These are phyloP conservation scores for Cyberlindnera suaveolens DNA, from an alignment of 805 yeast genomes.

Conservation along the genomic window DNA sequence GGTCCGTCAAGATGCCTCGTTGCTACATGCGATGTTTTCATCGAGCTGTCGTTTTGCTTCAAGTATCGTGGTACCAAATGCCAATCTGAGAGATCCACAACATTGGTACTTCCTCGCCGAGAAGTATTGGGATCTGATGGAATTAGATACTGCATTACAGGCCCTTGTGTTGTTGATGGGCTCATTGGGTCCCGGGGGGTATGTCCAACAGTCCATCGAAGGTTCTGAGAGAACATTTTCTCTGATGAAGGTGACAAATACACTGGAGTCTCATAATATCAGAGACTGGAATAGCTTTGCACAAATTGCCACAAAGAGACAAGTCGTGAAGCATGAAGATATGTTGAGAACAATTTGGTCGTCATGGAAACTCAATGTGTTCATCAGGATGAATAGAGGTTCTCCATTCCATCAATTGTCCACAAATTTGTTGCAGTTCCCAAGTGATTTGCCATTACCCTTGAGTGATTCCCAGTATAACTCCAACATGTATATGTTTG, in stretches of 20 bases:
- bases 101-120: constrained; percentile 33
- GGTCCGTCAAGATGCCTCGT: constrained; percentile 25
- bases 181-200: constrained; percentile 25
- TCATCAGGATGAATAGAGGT: constrained; percentile 30
- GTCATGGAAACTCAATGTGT: constrained; percentile 30
- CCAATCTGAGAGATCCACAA: constrained; percentile 25
- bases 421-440: constrained; percentile 23
- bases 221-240: constrained; percentile 21
- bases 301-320: constrained; percentile 26
- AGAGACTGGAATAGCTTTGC: constrained; percentile 24
- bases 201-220: constrained; percentile 22
- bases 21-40: constrained; percentile 31
- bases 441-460: constrained; percentile 30
- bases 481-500: constrained; percentile 17
- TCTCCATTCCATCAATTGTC: constrained; percentile 26
- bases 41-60: constrained; percentile 28
- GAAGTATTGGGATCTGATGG: constrained; percentile 27
- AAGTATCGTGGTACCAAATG: constrained; percentile 21
- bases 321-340: constrained; percentile 29
- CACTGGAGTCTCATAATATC: constrained; percentile 11
- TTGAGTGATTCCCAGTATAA: constrained; percentile 18
- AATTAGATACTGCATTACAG: constrained; percentile 23
- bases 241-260: constrained; percentile 13
- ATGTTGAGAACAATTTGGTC: constrained; percentile 32
- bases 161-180: constrained; percentile 26